Evolutionary conservation across 495 filamentous ascomycete genomes (phyloP).

Genomic region (Staphylotrichum longicolle): DNA sequence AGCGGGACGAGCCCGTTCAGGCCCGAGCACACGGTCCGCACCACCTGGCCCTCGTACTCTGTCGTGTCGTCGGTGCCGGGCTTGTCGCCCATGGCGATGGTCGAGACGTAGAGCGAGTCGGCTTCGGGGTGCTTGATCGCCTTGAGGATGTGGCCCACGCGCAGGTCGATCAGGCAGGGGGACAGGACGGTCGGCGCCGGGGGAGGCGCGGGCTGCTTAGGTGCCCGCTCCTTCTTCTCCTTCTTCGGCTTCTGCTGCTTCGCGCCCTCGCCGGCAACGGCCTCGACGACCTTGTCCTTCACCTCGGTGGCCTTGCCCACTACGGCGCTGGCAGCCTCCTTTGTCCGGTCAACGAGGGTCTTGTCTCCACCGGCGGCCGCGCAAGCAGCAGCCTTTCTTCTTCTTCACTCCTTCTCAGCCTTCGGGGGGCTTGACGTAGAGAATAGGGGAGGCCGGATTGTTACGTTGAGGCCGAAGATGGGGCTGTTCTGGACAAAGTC

Average conservation of each 20-base stretch:
- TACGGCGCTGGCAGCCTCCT: slow-evolving; percentile 45
- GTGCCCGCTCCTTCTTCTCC: slow-evolving; percentile 77
- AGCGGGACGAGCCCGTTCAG: slow-evolving; percentile 89
- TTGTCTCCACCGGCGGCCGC: slow-evolving; percentile 42
- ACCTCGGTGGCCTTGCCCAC: slow-evolving; percentile 49
- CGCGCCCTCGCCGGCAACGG: slow-evolving; percentile 34
- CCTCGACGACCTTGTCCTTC: slow-evolving; percentile 35
- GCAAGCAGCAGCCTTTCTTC: slow-evolving; percentile 71
- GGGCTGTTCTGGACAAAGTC: slow-evolving; percentile 93
- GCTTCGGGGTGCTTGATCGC: slow-evolving; percentile 94
- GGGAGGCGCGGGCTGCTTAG: slow-evolving; percentile 65
- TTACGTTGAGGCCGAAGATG: slow-evolving; percentile 71
- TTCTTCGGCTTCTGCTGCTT: slow-evolving; percentile 45
- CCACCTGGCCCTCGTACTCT: slow-evolving; percentile 81
- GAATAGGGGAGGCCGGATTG: too few species aligned
- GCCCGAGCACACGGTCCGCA: slow-evolving; percentile 93
- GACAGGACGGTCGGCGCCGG: slow-evolving; percentile 68
- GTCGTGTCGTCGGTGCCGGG: slow-evolving; percentile 80
- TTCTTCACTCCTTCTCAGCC: slow-evolving; percentile 90
- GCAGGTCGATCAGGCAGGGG: slow-evolving; percentile 85
- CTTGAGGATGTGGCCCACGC: slow-evolving; percentile 95
- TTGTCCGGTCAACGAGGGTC: slow-evolving; percentile 52
- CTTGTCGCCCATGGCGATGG: slow-evolving; percentile 92
- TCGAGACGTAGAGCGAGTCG: slow-evolving; percentile 91
- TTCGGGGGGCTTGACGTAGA: slow-evolving; percentile 79